Conservation (phyloP, 1,284 basidiomycete genomes). For the Ustilago nuda region DNA sequence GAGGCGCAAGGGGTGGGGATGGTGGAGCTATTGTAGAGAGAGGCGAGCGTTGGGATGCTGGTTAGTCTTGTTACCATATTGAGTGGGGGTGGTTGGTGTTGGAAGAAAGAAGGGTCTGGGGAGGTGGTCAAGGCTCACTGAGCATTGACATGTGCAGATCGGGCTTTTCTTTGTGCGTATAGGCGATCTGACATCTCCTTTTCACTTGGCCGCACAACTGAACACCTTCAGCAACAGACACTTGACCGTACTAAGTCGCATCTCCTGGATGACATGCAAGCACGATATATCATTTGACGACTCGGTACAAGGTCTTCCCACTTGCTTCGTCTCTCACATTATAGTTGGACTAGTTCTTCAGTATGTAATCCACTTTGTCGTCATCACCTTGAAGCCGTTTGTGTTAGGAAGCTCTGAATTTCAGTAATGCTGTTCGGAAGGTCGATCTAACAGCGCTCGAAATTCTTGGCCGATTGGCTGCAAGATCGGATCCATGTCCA, state of each 20-base stretch:
- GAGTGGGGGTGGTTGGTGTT: background rate
- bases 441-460: too few species aligned
- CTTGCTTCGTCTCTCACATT: background rate
- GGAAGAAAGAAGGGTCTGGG: background rate
- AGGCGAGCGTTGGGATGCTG: conserved; percentile 31
- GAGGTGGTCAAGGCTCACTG: conserved; percentile 5
- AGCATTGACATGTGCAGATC: background rate
- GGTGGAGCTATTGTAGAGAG: conserved; percentile 21
- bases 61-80: conserved; percentile 22
- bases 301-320: background rate
- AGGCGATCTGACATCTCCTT: background rate
- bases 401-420: too few species aligned
- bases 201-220: background rate
- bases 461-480: too few species aligned
- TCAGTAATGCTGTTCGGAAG: too few species aligned
- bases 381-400: background rate
- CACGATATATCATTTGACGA: background rate
- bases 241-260: too few species aligned
- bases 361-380: background rate
- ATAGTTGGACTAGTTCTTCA: background rate
- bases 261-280: too few species aligned
- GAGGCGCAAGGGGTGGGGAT: conserved; percentile 12
- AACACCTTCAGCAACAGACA: too few species aligned
- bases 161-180: background rate
- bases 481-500: background rate